phyloP scores from a whole-genome alignment of 2,329 filamentous ascomycete genomes.

The Aspergillus tanneri region DNA sequence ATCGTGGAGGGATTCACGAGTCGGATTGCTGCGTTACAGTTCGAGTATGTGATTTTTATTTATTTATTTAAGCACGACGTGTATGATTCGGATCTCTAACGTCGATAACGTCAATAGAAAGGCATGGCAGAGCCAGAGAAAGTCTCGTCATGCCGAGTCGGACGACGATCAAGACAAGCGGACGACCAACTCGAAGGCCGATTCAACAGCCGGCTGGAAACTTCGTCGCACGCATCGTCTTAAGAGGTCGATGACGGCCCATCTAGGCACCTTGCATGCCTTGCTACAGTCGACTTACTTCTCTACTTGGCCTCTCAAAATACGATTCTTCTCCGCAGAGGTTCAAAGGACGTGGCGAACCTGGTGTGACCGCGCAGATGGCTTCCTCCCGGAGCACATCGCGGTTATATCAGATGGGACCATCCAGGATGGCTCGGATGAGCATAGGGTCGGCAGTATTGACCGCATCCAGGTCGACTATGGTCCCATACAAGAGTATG shows the following conservation, averaged over 20 bases:
- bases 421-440: conserved; percentile 13
- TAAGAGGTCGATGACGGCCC: conserved; percentile 60
- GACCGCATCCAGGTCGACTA: conserved; percentile 56
- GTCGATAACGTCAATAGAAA: conserved; percentile 57
- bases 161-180: conserved; percentile 51
- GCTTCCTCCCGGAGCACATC: conserved; percentile 51
- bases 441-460: conserved; percentile 39
- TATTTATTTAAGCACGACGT: background rate
- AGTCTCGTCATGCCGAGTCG: conserved; percentile 66
- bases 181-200: conserved; percentile 27
- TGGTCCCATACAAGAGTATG: conserved; percentile 46
- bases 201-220: conserved; percentile 43
- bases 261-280: conserved; percentile 77
- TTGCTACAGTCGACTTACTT: conserved; percentile 79
- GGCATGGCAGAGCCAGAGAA: conserved; percentile 84
- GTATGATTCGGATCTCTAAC: background rate
- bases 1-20: conserved; percentile 87
- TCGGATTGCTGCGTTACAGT: conserved; percentile 83
- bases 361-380: conserved; percentile 54
- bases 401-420: conserved; percentile 55
- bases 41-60: conserved; percentile 65
- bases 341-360: conserved; percentile 67
- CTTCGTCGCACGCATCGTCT: background rate
- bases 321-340: conserved; percentile 75
- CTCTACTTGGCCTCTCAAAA: conserved; percentile 72